Percentiles rank a stretch among this genome's conserved stretches.
phyloP scores from a whole-genome alignment of 495 filamentous ascomycete genomes.

The Acidomyces sp. region DNA sequence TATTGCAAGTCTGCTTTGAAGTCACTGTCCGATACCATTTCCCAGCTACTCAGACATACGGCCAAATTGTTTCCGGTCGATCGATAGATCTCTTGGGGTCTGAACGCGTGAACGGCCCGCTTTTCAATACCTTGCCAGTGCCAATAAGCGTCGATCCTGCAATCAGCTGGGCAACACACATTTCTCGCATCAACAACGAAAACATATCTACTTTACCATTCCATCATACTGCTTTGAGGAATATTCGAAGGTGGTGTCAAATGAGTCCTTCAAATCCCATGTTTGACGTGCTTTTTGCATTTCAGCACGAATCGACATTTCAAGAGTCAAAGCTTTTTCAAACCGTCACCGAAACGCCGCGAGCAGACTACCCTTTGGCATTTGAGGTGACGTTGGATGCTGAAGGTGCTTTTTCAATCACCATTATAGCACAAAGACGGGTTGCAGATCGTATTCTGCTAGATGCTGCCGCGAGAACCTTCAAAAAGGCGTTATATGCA shows the following conservation, averaged over 20 bases:
- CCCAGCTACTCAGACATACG: constrained; percentile 37
- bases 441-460: constrained; percentile 25
- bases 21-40: constrained; percentile 37
- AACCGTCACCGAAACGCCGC: constrained; percentile 33
- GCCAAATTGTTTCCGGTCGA: constrained; percentile 58
- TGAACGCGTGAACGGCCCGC: constrained; percentile 62
- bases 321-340: constrained; percentile 39
- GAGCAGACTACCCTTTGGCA: constrained; percentile 58
- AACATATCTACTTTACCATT: constrained; percentile 47
- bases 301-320: constrained; percentile 43
- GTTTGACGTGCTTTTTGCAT: constrained; percentile 80
- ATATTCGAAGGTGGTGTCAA: constrained; percentile 58
- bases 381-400: constrained; percentile 49
- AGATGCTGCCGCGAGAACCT: constrained; percentile 29
- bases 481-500: constrained; percentile 26
- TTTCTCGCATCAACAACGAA: constrained; percentile 45
- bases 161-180: constrained; percentile 39
- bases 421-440: constrained; percentile 40
- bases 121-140: constrained; percentile 85
- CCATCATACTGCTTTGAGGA: constrained; percentile 57
- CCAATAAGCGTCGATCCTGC: constrained; percentile 33
- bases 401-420: constrained; percentile 36
- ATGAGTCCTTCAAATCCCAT: constrained; percentile 42
- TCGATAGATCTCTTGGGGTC: constrained; percentile 49
- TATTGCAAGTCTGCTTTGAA: constrained; percentile 60